Conservation (phyloP, 1,139 yeast genomes). For the Diutina sp. region DNA sequence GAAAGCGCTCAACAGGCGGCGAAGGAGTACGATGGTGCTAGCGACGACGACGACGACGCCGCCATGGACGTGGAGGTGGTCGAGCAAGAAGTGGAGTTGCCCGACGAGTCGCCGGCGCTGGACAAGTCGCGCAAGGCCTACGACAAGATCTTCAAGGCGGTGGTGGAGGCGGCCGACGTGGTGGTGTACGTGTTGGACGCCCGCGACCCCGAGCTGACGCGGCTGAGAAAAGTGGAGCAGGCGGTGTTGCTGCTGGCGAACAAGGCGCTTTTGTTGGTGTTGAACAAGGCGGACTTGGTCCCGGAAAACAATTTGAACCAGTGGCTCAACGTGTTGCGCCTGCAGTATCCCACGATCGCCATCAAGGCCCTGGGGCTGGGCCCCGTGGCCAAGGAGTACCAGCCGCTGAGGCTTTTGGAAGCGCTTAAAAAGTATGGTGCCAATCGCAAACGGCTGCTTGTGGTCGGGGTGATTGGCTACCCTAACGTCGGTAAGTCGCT, state of each 20-base stretch:
- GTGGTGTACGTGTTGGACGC: constrained; percentile 89
- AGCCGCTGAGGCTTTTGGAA: constrained; percentile 64
- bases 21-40: constrained; percentile 50
- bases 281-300: constrained; percentile 86
- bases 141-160: constrained; percentile 74
- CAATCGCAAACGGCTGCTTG: constrained; percentile 79
- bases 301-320: constrained; percentile 73
- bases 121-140: constrained; percentile 89
- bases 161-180: constrained; percentile 83
- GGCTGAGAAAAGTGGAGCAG: constrained; percentile 85
- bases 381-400: constrained; percentile 50
- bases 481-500: constrained; percentile 93
- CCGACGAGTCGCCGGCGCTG: constrained; percentile 14
- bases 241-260: constrained; percentile 68
- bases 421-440: constrained; percentile 82
- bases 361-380: constrained; percentile 39
- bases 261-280: constrained; percentile 71
- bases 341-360: constrained; percentile 87
- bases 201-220: constrained; percentile 91
- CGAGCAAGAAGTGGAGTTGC: constrained; percentile 23
- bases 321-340: constrained; percentile 74
- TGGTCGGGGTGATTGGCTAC: constrained; percentile 93
- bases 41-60: constrained; percentile 20
- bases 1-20: constrained; percentile 88
- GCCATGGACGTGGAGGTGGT: constrained; percentile 24